Evolutionary conservation across 345 rosid species (phyloP), one percentile per base, ranked within the genome.

Genomic region (Crucihimalaya himalaica): DNA sequence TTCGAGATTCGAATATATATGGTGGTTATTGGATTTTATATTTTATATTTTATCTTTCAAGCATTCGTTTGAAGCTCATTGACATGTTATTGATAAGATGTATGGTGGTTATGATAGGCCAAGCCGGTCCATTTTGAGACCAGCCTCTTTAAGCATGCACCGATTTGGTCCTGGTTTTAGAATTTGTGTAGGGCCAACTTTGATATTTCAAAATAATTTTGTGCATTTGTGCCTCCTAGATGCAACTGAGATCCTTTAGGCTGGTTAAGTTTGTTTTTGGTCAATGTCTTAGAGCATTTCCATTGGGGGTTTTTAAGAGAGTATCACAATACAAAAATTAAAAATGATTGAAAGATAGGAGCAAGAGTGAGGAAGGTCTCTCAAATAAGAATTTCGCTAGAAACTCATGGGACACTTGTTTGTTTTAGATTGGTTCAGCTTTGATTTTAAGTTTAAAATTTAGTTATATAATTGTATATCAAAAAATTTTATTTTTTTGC

Each of bases 1-100:
- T 48, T 66, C 21, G 20, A 51, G 5, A 57, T 32, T 73, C 6
- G 47, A 55, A 64, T 65, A 59, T 45, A 69, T 73, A 56, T 60
- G 71, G 66, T 37, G 78, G 68, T 58, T 66, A 66, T 57, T 57
- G 60, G 67, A 35, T 37, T 65, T 23, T 23, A 23, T 23, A 2
- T 23, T 31, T 31, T 31, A 31, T 4, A 5, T 11, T 39, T 39
- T 42, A 14, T 29, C 13, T 55, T 55, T 16, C 18, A 39, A 25
- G 28, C 51, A 54, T n/a, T 29, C 39, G 13, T 54, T 19, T 66
- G n/a, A 47, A 47, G 18, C 39, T 64, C 35, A 23, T 21, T 66
- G 60, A 19, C 42, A 9, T 21, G 59, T 50, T 45, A 4, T n/a
- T 57, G 58, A 8, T 32, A 48, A 8, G 2, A 34, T 66, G 6